Evolutionary conservation across 164 flowering plant species (phyloP), one percentile per base, ranked within the genome.

Genomic region (Buxus sempervirens): DNA sequence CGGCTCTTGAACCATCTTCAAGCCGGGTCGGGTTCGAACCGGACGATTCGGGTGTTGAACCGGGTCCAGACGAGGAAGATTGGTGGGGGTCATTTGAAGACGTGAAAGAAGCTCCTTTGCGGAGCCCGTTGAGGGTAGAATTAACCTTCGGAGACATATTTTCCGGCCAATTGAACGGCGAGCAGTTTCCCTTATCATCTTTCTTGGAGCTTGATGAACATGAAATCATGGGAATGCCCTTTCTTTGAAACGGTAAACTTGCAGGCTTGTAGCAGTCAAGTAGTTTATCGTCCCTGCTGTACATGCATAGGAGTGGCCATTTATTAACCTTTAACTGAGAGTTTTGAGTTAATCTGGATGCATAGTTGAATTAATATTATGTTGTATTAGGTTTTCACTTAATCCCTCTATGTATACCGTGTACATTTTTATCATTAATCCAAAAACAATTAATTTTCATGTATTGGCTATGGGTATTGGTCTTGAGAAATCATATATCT

Each of bases 61-160:
- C 45, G 25, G 9, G 25, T 32, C 48, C 36, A 28, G 62, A 1
- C 56, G 20, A 42, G 18, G 23, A 12, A 21, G 23, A 28, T 9
- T 62, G 56, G 58, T 62, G 72, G 66, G 72, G 41, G 14, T 25
- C 54, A 48, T 64, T 70, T 45, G 63, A 64, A 18, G 63, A 70
- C n/a, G 73, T n/a, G 20, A 48, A 64, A 56, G 68, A 64, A 8
- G 68, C 68, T 15, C 68, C 73, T 22, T 20, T 70, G 4, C 73
- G 13, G 0, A 63, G 68, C 42, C 63, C 73, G 20, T 18, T 57
- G 45, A 57, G 68, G 55, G 16, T 71, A 13, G 68, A 71, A 20
- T 22, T 21, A 9, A 45, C n/a, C 15, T 48, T 36, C 5, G 64
- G 27, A 23, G 49, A 63, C 10, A 5, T 41, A 4, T 16, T 38